phyloP scores from a whole-genome alignment of 352 stramenopile genomes.

The Globisporangium canariense region DNA sequence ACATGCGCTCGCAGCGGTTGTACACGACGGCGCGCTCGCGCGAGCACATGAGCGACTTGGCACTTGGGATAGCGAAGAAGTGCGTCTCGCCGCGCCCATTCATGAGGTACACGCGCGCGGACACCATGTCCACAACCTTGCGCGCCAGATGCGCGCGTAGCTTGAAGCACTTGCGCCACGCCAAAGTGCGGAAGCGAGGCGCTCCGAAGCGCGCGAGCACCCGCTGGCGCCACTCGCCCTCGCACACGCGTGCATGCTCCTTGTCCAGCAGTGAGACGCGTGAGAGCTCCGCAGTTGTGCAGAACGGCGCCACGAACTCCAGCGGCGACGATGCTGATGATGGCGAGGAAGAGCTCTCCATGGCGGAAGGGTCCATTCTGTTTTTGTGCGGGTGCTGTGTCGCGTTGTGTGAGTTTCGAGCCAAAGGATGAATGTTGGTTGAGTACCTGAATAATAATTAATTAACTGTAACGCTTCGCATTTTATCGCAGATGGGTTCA shows the following conservation, averaged over 20 bases:
- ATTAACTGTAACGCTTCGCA: too few species aligned
- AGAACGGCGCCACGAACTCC: conserved; percentile 53
- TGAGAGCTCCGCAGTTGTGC: conserved; percentile 38
- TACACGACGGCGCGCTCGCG: conserved; percentile 73
- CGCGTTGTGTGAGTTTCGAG: too few species aligned
- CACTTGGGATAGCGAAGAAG: conserved; percentile 51
- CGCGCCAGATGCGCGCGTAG: conserved; percentile 59
- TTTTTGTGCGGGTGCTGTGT: too few species aligned
- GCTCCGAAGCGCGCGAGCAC: conserved; percentile 47
- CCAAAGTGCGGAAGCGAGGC: conserved; percentile 42
- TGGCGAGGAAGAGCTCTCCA: neutral
- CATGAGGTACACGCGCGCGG: conserved; percentile 79
- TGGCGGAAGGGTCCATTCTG: conserved; percentile 1
- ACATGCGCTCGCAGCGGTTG: conserved; percentile 84
- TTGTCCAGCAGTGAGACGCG: conserved; percentile 41
- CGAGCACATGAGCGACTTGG: conserved; percentile 74
- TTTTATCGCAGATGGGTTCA: neutral
- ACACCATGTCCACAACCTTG: conserved; percentile 54
- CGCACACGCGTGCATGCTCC: conserved; percentile 39
- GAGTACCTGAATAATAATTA: too few species aligned
- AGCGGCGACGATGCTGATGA: conserved; percentile 1
- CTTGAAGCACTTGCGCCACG: conserved; percentile 66
- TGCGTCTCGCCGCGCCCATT: conserved; percentile 72
- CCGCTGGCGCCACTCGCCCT: conserved; percentile 63
- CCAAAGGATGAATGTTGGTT: too few species aligned